Conservation (phyloP, 805 yeast genomes). For the Ascoidea rubescens region DNA sequence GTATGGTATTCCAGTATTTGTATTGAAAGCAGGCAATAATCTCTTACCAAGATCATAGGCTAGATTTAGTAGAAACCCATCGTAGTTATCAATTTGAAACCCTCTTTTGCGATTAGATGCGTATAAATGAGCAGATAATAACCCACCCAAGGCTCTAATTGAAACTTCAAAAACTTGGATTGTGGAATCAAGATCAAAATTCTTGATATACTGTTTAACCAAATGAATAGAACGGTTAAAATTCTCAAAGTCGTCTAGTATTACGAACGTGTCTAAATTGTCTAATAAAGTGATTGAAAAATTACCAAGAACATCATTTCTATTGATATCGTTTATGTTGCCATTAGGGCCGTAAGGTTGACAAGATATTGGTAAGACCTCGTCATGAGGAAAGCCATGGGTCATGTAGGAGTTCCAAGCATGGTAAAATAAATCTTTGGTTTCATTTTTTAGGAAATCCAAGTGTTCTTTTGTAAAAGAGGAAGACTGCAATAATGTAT, state of each 20-base stretch:
- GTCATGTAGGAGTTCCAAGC: conserved; percentile 61
- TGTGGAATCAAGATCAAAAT: conserved; percentile 48
- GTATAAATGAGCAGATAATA: conserved; percentile 65
- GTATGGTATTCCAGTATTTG: conserved; percentile 53
- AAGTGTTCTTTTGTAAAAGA: conserved; percentile 19
- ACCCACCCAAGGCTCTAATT: conserved; percentile 72
- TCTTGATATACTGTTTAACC: conserved; percentile 14
- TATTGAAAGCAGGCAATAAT: conserved; percentile 54
- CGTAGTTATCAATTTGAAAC: conserved; percentile 28
- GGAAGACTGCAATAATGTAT: neutral
- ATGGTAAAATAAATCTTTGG: conserved; percentile 49
- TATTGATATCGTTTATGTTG: conserved; percentile 36
- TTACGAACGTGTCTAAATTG: conserved; percentile 62
- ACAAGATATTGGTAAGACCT: conserved; percentile 65
- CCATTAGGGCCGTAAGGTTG: conserved; percentile 51
- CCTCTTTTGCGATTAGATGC: conserved; percentile 38
- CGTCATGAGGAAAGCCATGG: conserved; percentile 72
- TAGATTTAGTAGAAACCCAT: conserved; percentile 55
- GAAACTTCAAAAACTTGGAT: conserved; percentile 84
- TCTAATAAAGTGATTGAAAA: conserved; percentile 70
- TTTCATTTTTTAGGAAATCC: conserved; percentile 24
- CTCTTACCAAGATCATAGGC: conserved; percentile 70
- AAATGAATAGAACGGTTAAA: conserved; percentile 33
- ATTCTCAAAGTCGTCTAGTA: conserved; percentile 47
- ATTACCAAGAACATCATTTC: conserved; percentile 81